Conservation (phyloP, 2,329 filamentous ascomycete genomes). For the Penicillium sp. region DNA sequence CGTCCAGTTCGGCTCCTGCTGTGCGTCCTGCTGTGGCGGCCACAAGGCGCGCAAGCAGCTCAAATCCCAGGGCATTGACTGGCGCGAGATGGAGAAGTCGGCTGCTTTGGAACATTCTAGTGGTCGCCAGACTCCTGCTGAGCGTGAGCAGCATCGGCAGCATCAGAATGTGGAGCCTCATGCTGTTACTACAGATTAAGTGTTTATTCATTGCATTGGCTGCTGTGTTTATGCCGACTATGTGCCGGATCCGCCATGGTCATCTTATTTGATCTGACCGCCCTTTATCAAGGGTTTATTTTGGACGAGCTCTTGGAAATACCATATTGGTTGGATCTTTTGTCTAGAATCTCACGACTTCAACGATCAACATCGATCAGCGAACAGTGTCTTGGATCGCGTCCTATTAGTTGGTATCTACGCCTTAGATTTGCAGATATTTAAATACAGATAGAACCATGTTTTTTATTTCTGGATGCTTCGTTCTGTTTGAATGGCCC, state of each 20-base stretch:
- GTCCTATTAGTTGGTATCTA: background rate
- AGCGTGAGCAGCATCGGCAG: conserved; percentile 2
- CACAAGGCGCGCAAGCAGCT: conserved; percentile 42
- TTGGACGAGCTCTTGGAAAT: background rate
- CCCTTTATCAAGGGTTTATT: conserved; percentile 1
- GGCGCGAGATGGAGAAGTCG: conserved; percentile 16
- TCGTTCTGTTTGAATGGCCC: background rate
- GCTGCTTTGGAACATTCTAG: background rate
- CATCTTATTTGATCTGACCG: background rate
- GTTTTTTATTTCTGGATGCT: background rate
- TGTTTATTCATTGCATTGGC: background rate
- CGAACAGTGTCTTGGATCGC: background rate
- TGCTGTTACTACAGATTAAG: conserved; percentile 1
- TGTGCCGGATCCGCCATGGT: no score
- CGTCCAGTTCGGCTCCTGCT: conserved; percentile 76
- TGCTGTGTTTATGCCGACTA: no score
- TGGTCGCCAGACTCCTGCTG: background rate
- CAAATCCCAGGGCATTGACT: conserved; percentile 24
- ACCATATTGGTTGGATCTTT: background rate
- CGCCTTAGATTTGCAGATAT: conserved; percentile 2
- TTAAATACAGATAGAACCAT: background rate
- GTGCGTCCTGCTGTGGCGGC: conserved; percentile 61
- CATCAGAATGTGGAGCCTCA: conserved; percentile 3
- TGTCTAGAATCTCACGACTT: background rate
- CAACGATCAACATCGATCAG: conserved; percentile 1